A percentile compares a stretch with the other conserved stretches of the same genome.
Conservation (phyloP, 495 filamentous ascomycete species). For the Gamarada debralockiae region DNA sequence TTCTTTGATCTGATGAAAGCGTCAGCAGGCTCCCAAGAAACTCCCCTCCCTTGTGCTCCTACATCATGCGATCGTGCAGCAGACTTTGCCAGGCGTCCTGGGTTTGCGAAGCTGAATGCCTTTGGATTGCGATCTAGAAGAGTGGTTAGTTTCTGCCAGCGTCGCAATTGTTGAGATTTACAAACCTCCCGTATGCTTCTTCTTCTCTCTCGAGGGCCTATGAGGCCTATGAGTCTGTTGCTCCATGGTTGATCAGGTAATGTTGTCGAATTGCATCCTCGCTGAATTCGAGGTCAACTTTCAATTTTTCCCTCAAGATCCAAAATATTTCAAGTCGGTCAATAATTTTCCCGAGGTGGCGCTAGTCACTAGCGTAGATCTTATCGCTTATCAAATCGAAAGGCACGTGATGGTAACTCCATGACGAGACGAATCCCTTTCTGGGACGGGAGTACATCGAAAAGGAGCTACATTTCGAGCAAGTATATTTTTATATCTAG, state of each 20-base stretch:
- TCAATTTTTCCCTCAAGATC: no score
- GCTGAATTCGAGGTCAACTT: no score
- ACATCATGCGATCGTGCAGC: conserved; percentile 92
- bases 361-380: no score
- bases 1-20: conserved; percentile 68
- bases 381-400: conserved; percentile 4
- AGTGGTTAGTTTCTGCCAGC: neutral
- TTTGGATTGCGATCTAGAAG: conserved; percentile 75
- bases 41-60: no score
- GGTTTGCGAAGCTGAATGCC: conserved; percentile 82
- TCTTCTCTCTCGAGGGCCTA: conserved; percentile 87
- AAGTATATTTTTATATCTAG: no score
- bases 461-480: no score
- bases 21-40: neutral
- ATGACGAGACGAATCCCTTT: no score
- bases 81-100: conserved; percentile 77
- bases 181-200: conserved; percentile 63
- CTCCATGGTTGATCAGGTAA: conserved; percentile 52
- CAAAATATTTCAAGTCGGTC: neutral
- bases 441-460: no score
- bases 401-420: no score
- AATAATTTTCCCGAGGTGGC: no score
- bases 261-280: neutral
- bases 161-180: conserved; percentile 9
- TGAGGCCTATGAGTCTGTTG: conserved; percentile 83